Evolutionary conservation across 768 basidiomycete species (phyloP).

Genomic region (Suillus ampliporus): DNA sequence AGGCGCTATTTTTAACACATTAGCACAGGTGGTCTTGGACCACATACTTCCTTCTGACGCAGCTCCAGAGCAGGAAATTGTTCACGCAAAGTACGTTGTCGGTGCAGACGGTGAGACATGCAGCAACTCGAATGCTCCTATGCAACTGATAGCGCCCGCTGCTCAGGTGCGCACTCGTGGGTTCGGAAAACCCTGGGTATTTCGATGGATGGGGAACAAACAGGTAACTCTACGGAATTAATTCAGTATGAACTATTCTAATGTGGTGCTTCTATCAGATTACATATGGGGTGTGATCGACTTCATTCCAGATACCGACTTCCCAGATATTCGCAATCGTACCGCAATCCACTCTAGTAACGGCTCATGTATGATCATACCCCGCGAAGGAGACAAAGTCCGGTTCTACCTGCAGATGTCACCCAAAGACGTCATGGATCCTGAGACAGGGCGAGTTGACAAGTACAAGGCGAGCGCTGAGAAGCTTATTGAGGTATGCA

Average conservation of each 20-base stretch:
- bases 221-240: slow-evolving; percentile 33
- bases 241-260: background rate
- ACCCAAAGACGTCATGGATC: slow-evolving; percentile 50
- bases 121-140: background rate
- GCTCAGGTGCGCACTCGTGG: slow-evolving; percentile 51
- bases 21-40: slow-evolving; percentile 10
- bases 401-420: slow-evolving; percentile 75
- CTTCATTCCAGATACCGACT: slow-evolving; percentile 70
- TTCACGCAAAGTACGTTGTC: slow-evolving; percentile 42
- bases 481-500: slow-evolving; percentile 55
- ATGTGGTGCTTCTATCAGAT: slow-evolving; percentile 43
- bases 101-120: slow-evolving; percentile 39
- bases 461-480: slow-evolving; percentile 55
- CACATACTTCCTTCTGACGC: slow-evolving; percentile 14
- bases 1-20: background rate
- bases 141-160: background rate
- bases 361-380: slow-evolving; percentile 77
- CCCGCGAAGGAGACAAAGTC: slow-evolving; percentile 70
- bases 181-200: slow-evolving; percentile 50
- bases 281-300: slow-evolving; percentile 88
- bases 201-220: slow-evolving; percentile 54
- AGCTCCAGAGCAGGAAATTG: slow-evolving; percentile 38
- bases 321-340: slow-evolving; percentile 76
- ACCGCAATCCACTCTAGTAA: slow-evolving; percentile 70
- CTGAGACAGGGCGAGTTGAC: slow-evolving; percentile 55